A percentile compares a stretch with the other conserved stretches of the same genome.
phyloP scores from a whole-genome alignment of 2,329 filamentous ascomycete species.

The Xylaria sp. region DNA sequence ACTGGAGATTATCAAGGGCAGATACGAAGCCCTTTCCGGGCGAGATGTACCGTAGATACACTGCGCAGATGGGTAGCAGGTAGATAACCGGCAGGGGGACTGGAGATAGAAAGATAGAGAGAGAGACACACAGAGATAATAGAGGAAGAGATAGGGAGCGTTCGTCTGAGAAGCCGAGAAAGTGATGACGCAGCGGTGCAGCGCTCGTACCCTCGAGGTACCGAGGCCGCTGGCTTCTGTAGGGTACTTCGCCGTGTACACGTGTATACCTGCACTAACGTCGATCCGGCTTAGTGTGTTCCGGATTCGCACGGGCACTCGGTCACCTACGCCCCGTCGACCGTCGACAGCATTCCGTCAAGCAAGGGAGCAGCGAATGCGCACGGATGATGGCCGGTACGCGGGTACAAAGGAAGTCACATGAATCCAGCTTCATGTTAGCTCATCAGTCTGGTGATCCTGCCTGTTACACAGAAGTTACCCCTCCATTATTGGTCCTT shows the following conservation, averaged over 20 bases:
- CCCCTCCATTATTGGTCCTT: constrained; percentile 12
- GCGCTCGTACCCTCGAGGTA: background rate
- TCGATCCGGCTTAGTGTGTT: background rate
- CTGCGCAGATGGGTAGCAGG: too few species aligned
- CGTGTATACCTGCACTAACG: background rate
- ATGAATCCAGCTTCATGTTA: constrained; percentile 11
- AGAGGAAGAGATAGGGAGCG: background rate
- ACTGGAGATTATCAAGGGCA: background rate
- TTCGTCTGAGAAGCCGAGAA: background rate
- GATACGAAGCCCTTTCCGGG: background rate
- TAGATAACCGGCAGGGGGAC: background rate
- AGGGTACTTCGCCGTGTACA: background rate
- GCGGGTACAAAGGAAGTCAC: constrained; percentile 4
- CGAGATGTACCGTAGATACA: too few species aligned
- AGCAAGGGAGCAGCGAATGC: too few species aligned
- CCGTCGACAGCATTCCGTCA: too few species aligned
- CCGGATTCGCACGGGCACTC: background rate
- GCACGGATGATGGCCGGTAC: background rate
- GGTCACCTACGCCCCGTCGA: too few species aligned
- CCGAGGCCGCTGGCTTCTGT: background rate
- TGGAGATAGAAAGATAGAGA: background rate
- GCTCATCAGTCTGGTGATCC: background rate
- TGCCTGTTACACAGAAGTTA: background rate
- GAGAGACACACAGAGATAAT: background rate
- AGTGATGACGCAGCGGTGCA: constrained; percentile 1